These are phyloP conservation scores for Ogataea neopini DNA, from an alignment of 805 yeast genomes.

Conservation along the genomic window DNA sequence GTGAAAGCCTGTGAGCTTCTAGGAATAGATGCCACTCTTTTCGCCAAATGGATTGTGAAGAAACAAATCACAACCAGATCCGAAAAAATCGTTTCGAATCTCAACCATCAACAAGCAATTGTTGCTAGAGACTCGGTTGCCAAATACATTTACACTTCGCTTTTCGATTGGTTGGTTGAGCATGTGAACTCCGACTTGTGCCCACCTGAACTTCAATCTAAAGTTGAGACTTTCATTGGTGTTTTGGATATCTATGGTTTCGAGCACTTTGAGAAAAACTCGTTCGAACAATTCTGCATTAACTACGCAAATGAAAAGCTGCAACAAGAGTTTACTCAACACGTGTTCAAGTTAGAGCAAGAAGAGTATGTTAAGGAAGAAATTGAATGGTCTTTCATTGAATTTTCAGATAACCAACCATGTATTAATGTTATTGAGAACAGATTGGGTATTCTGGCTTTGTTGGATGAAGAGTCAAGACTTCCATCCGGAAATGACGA, in stretches of 20 bases:
- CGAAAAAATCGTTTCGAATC: constrained; percentile 84
- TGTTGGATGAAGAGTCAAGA: constrained; percentile 93
- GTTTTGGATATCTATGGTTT: constrained; percentile 97
- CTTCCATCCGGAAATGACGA: constrained; percentile 92
- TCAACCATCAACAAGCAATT: constrained; percentile 78
- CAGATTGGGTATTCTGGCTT: constrained; percentile 80
- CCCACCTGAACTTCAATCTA: constrained; percentile 62
- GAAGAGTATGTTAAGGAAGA: constrained; percentile 91
- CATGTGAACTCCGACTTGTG: constrained; percentile 81
- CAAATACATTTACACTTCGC: constrained; percentile 85
- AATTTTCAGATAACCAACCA: constrained; percentile 95
- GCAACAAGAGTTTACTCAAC: constrained; percentile 97
- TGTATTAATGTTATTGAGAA: constrained; percentile 91
- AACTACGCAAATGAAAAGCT: constrained; percentile 95
- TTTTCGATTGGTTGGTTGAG: constrained; percentile 93
- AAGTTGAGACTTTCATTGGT: constrained; percentile 80
- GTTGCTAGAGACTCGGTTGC: constrained; percentile 98
- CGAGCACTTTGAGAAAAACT: constrained; percentile 91
- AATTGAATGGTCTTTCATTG: constrained; percentile 95
- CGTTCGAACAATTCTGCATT: constrained; percentile 96
- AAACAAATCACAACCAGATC: constrained; percentile 91
- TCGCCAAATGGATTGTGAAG: constrained; percentile 90
- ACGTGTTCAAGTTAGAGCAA: constrained; percentile 94
- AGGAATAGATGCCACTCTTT: constrained; percentile 70
- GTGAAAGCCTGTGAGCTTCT: constrained; percentile 80